Conservation (phyloP, 352 stramenopile genomes). For the Pythium grandisporangium region DNA sequence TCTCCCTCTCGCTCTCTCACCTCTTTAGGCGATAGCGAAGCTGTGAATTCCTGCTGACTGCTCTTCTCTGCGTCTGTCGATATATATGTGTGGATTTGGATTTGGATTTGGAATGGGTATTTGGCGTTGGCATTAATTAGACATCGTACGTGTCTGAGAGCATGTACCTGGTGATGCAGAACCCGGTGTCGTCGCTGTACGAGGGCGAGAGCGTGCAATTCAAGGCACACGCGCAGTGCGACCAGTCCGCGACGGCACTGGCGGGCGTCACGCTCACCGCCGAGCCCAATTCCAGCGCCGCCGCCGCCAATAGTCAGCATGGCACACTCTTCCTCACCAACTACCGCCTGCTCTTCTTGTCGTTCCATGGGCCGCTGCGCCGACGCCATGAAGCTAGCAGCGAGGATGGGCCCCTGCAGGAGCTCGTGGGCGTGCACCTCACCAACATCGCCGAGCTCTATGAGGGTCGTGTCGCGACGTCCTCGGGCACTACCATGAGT, state of each 20-base stretch:
- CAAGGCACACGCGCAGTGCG: slow-evolving; percentile 64
- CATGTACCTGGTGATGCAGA: slow-evolving; percentile 78
- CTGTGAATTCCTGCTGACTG: no score
- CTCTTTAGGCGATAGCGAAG: no score
- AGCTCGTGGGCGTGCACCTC: slow-evolving; percentile 56
- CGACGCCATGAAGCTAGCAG: no score
- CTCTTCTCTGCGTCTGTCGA: no score
- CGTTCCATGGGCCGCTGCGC: slow-evolving; percentile 53
- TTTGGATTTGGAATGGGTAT: no score
- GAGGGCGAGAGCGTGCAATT: slow-evolving; percentile 58
- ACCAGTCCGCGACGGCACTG: slow-evolving; percentile 34
- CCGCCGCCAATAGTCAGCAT: slow-evolving; percentile 17
- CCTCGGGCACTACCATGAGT: slow-evolving; percentile 30
- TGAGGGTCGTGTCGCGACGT: slow-evolving; percentile 34
- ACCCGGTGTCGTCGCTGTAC: slow-evolving; percentile 37
- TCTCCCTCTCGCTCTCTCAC: no score
- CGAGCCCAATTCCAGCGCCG: no score
- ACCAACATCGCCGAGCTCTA: slow-evolving; percentile 72
- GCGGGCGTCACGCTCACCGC: slow-evolving; percentile 17
- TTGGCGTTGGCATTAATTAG: slow-evolving; percentile 15
- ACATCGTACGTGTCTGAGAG: slow-evolving; percentile 69
- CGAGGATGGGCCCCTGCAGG: slow-evolving; percentile 17
- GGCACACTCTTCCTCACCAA: slow-evolving; percentile 72
- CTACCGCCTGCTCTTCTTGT: slow-evolving; percentile 61
- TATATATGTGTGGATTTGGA: no score